Conservation (phyloP, 805 yeast genomes). For the Candida silvatica region DNA sequence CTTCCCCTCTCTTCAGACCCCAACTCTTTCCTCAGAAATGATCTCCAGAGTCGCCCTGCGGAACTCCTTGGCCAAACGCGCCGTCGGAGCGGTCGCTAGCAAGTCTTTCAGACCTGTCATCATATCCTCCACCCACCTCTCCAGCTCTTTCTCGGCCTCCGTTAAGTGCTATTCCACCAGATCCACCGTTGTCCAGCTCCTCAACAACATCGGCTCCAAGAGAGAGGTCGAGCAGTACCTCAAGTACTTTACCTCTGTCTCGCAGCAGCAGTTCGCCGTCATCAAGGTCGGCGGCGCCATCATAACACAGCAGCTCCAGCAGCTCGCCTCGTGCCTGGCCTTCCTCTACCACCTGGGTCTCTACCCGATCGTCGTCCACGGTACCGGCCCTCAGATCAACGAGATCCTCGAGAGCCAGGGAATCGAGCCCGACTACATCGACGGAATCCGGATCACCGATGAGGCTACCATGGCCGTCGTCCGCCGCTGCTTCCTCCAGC, state of each 20-base stretch:
- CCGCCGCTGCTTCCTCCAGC: constrained; percentile 90
- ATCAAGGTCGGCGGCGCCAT: constrained; percentile 99
- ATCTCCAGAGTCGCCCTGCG: constrained; percentile 3
- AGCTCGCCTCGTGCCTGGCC: constrained; percentile 91
- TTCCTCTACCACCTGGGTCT: constrained; percentile 95
- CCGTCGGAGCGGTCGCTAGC: constrained; percentile 12
- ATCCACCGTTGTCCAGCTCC: constrained; percentile 89
- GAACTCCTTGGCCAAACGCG: constrained; percentile 16
- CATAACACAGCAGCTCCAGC: constrained; percentile 88
- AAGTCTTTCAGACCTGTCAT: constrained; percentile 11
- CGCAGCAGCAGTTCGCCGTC: constrained; percentile 95
- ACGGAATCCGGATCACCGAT: constrained; percentile 95
- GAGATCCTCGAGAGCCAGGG: constrained; percentile 89
- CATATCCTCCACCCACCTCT: constrained; percentile 7
- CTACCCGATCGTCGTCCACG: constrained; percentile 94
- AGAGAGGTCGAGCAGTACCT: constrained; percentile 97
- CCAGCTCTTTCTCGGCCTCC: constrained; percentile 7
- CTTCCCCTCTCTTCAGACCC: too few relatives aligned
- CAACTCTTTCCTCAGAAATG: neutral
- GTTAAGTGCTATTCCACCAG: constrained; percentile 52
- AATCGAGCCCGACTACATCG: constrained; percentile 90
- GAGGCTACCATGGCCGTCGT: constrained; percentile 94
- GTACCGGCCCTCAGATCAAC: constrained; percentile 98
- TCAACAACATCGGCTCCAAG: constrained; percentile 94
- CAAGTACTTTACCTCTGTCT: constrained; percentile 92